Conservation (phyloP, 2,329 filamentous ascomycete genomes). For the Aspergillus felis region DNA sequence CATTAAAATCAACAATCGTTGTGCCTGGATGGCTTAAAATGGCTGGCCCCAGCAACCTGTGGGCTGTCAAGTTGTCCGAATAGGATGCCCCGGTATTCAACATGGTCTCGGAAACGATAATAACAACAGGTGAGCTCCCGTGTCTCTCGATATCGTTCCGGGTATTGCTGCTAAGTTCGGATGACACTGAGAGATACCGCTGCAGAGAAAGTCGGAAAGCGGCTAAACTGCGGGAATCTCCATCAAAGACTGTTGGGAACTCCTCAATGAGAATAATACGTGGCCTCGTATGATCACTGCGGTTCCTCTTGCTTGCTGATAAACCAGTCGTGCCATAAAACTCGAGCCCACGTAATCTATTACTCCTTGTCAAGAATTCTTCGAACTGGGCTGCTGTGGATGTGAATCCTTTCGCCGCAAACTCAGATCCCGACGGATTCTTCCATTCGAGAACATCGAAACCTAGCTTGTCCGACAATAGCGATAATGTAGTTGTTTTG, state of each 20-base stretch:
- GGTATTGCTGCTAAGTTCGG: slow-evolving; percentile 27
- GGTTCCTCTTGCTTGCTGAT: neutral
- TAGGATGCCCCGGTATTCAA: slow-evolving; percentile 79
- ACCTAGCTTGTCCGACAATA: slow-evolving; percentile 73
- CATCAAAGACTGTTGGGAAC: slow-evolving; percentile 71
- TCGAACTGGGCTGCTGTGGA: slow-evolving; percentile 81
- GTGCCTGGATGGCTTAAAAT: slow-evolving; percentile 78
- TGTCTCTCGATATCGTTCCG: slow-evolving; percentile 23
- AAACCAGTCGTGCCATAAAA: slow-evolving; percentile 22
- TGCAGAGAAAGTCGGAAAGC: slow-evolving; percentile 73
- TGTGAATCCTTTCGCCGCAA: slow-evolving; percentile 58
- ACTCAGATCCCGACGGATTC: slow-evolving; percentile 66
- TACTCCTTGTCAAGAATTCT: slow-evolving; percentile 80
- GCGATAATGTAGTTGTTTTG: slow-evolving; percentile 80
- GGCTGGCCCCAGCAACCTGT: slow-evolving; percentile 81
- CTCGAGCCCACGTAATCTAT: slow-evolving; percentile 72
- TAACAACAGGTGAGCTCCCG: slow-evolving; percentile 67
- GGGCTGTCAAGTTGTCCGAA: slow-evolving; percentile 87
- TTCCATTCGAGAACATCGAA: slow-evolving; percentile 85
- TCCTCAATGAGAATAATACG: slow-evolving; percentile 73
- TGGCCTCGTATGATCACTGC: slow-evolving; percentile 24
- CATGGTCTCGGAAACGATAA: slow-evolving; percentile 88
- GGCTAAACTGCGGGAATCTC: slow-evolving; percentile 59
- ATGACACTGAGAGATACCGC: slow-evolving; percentile 67
- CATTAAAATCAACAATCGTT: slow-evolving; percentile 84